Conservation (phyloP, 2,329 filamentous ascomycete species). For the Alternaria arbusti region DNA sequence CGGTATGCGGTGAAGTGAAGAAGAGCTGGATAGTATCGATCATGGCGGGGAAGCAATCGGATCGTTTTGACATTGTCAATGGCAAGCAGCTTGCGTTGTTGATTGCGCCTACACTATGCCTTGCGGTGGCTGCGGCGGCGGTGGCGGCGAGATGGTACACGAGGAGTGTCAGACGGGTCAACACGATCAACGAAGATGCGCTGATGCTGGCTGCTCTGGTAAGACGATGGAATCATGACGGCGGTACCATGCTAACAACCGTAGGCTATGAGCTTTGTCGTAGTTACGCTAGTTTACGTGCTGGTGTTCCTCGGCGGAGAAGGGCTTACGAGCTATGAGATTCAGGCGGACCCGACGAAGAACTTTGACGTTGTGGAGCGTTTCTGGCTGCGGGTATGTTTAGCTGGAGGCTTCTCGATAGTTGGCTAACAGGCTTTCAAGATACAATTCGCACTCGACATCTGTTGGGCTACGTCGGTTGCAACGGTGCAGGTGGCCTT, state of each 20-base stretch:
- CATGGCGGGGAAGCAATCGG: constrained; percentile 17
- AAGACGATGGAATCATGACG: background rate
- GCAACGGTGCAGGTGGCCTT: constrained; percentile 27
- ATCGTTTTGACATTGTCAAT: constrained; percentile 26
- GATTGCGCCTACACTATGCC: constrained; percentile 22
- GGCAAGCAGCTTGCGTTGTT: constrained; percentile 23
- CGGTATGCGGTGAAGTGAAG: constrained; percentile 11
- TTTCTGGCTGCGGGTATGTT: constrained; percentile 20
- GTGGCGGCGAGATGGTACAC: constrained; percentile 28
- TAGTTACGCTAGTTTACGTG: constrained; percentile 23
- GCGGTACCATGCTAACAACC: constrained; percentile 2
- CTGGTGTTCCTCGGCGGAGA: constrained; percentile 26
- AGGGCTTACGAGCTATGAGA: constrained; percentile 18
- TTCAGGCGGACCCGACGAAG: constrained; percentile 16
- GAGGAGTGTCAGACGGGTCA: constrained; percentile 24
- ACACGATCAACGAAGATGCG: constrained; percentile 22
- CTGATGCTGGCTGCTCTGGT: constrained; percentile 25
- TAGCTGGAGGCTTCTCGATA: background rate
- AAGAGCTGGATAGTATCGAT: background rate
- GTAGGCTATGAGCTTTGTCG: constrained; percentile 24
- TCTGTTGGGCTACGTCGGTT: constrained; percentile 29
- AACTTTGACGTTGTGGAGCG: constrained; percentile 9
- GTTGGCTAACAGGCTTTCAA: constrained; percentile 7
- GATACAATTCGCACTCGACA: constrained; percentile 29
- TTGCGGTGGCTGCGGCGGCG: constrained; percentile 17